phyloP scores from a whole-genome alignment of 139 green algal genomes.

The Penium margaritaceum region DNA sequence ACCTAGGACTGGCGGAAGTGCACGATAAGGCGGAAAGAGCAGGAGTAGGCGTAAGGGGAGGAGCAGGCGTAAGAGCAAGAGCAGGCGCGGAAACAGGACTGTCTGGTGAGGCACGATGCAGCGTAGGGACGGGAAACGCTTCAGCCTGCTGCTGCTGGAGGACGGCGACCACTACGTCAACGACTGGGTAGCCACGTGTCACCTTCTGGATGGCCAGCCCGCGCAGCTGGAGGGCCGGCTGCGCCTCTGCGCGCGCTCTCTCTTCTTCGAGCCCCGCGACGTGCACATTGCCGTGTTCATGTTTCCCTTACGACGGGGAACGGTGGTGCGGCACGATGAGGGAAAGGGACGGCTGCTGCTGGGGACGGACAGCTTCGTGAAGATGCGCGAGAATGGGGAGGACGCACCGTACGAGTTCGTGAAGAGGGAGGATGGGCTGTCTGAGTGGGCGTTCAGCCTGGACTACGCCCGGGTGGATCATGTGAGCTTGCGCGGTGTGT shows the following conservation, averaged over 20 bases:
- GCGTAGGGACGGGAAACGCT: constrained; percentile 12
- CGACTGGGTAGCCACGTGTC: constrained; percentile 31
- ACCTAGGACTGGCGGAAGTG: no score
- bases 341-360: not conserved
- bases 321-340: not conserved
- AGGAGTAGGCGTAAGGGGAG: no score
- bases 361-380: constrained; percentile 3
- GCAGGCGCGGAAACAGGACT: no score
- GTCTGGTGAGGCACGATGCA: no score
- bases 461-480: constrained; percentile 25
- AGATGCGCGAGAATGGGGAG: constrained; percentile 22
- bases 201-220: constrained; percentile 13
- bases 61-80: no score
- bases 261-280: constrained; percentile 40
- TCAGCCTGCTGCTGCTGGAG: constrained; percentile 32
- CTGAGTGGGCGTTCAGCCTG: constrained; percentile 20
- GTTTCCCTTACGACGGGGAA: constrained; percentile 5
- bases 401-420: constrained; percentile 39
- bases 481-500: no score
- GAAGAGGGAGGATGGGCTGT: not conserved
- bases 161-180: constrained; percentile 30
- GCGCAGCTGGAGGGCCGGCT: not conserved
- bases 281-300: constrained; percentile 9
- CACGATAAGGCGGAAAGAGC: no score
- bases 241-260: constrained; percentile 8